Evolutionary conservation across 2,329 filamentous ascomycete genomes (phyloP).

Genomic region (Neofusicoccum kwambonambiense): DNA sequence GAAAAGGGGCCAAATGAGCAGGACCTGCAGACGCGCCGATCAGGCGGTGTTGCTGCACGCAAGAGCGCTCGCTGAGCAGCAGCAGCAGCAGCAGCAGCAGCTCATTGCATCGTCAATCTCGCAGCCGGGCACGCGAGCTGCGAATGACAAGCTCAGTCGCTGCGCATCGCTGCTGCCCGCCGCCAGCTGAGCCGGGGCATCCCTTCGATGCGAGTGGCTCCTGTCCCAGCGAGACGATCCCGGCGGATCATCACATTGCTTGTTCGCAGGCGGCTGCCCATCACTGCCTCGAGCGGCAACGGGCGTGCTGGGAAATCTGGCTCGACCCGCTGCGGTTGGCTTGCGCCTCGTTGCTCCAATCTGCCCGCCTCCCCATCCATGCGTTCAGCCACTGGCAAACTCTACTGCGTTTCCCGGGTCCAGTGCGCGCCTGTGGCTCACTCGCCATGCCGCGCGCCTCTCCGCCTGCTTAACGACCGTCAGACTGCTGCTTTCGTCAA

Average conservation of each 20-base stretch:
- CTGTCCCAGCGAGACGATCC: constrained; percentile 15
- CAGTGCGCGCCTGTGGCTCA: constrained; percentile 10
- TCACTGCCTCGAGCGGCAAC: constrained; percentile 18
- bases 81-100: neutral
- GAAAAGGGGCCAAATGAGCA: constrained; percentile 3
- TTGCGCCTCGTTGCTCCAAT: constrained; percentile 17
- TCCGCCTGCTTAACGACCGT: constrained; percentile 6
- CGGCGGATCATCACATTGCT: constrained; percentile 17
- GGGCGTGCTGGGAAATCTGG: constrained; percentile 12
- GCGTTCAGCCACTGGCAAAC: constrained; percentile 18
- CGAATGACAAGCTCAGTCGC: constrained; percentile 1
- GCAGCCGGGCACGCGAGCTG: constrained; percentile 1
- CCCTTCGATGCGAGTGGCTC: constrained; percentile 13
- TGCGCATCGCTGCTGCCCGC: constrained; percentile 7
- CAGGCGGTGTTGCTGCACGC: constrained; percentile 9
- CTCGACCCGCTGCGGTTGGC: constrained; percentile 19
- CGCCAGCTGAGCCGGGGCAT: constrained; percentile 11
- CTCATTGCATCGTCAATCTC: constrained; percentile 4
- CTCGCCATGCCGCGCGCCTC: constrained; percentile 12
- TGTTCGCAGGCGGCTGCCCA: constrained; percentile 16
- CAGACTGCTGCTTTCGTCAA: constrained; percentile 13
- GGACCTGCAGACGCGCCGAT: constrained; percentile 10
- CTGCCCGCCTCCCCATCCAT: constrained; percentile 18
- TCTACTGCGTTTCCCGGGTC: constrained; percentile 14
- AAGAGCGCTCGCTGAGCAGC: constrained; percentile 8